Evolutionary conservation across 352 stramenopile species (phyloP).

Genomic region (Globisporangium lucens): DNA sequence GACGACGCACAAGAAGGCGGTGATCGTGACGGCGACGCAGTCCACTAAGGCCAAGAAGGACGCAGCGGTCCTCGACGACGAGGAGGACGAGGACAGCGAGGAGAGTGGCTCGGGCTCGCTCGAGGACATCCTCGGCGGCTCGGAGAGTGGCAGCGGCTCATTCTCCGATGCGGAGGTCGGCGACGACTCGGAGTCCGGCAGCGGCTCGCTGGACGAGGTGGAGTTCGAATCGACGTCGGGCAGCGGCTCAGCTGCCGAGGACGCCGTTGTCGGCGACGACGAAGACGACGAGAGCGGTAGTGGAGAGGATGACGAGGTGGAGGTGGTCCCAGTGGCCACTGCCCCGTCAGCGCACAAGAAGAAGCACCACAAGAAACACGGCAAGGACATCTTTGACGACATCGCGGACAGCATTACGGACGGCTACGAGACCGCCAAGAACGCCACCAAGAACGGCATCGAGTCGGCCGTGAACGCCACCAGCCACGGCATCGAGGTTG

Average conservation of each 20-base stretch:
- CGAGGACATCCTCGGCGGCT: not conserved
- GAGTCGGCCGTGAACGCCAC: not conserved
- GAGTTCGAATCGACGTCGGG: not conserved
- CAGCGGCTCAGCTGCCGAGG: not conserved
- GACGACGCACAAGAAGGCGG: constrained; percentile 11
- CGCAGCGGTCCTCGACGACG: not conserved
- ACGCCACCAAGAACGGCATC: constrained; percentile 3
- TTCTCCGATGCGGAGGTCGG: not conserved
- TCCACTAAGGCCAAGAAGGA: not conserved
- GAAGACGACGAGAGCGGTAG: constrained; percentile 3
- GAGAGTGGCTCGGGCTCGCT: constrained; percentile 3
- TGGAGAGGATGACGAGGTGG: constrained; percentile 24
- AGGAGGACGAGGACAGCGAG: not conserved
- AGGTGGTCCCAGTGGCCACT: constrained; percentile 16
- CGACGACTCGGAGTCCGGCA: constrained; percentile 7
- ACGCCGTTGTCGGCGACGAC: constrained; percentile 1
- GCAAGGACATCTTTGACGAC: constrained; percentile 13
- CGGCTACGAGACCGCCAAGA: not conserved
- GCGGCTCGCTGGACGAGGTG: not conserved
- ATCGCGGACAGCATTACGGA: not conserved
- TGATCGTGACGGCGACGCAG: not conserved
- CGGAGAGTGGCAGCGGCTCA: not conserved
- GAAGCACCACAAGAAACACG: constrained; percentile 9
- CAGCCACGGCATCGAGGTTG: not conserved
- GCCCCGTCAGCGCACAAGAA: constrained; percentile 10